A percentile compares a stretch with the other conserved stretches of the same genome.
Evolutionary conservation across 805 yeast genomes (phyloP).

Genomic region (Hagleromyces aurorensis): DNA sequence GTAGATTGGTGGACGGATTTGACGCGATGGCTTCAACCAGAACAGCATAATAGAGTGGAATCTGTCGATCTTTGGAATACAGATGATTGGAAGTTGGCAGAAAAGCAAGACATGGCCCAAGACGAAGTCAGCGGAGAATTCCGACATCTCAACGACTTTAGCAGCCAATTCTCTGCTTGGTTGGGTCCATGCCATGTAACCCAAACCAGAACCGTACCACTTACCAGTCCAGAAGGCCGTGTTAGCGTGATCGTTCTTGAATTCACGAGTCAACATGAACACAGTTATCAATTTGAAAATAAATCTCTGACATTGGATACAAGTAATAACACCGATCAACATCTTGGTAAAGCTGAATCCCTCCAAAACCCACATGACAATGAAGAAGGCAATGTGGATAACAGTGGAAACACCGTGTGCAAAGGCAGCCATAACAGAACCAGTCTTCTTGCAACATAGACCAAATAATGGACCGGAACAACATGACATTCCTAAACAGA

Average conservation of each 20-base stretch:
- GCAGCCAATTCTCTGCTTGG: slow-evolving; percentile 94
- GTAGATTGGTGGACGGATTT: slow-evolving; percentile 96
- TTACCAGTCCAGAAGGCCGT: slow-evolving; percentile 99
- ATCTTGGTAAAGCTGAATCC: slow-evolving; percentile 84
- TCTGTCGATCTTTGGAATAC: slow-evolving; percentile 83
- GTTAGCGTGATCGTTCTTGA: slow-evolving; percentile 90
- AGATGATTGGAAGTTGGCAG: slow-evolving; percentile 79
- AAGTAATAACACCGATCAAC: slow-evolving; percentile 77
- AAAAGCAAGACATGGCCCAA: slow-evolving; percentile 86
- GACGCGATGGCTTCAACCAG: slow-evolving; percentile 97
- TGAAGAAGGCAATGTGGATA: slow-evolving; percentile 78
- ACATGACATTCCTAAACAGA: slow-evolving; percentile 79
- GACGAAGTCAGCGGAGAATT: slow-evolving; percentile 93
- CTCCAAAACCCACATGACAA: slow-evolving; percentile 95
- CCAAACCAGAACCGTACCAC: slow-evolving; percentile 94
- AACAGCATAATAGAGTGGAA: slow-evolving; percentile 98
- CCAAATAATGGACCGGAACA: slow-evolving; percentile 96
- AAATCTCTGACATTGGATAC: slow-evolving; percentile 80
- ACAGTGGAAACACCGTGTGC: slow-evolving; percentile 95
- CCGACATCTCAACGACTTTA: slow-evolving; percentile 87
- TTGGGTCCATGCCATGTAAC: slow-evolving; percentile 90
- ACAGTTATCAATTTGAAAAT: slow-evolving; percentile 79
- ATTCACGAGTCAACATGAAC: slow-evolving; percentile 81
- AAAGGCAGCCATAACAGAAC: slow-evolving; percentile 88
- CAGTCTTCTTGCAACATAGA: slow-evolving; percentile 93